Evolutionary conservation across 768 basidiomycete species (phyloP).

Genomic region (Leccinum incarnatum): DNA sequence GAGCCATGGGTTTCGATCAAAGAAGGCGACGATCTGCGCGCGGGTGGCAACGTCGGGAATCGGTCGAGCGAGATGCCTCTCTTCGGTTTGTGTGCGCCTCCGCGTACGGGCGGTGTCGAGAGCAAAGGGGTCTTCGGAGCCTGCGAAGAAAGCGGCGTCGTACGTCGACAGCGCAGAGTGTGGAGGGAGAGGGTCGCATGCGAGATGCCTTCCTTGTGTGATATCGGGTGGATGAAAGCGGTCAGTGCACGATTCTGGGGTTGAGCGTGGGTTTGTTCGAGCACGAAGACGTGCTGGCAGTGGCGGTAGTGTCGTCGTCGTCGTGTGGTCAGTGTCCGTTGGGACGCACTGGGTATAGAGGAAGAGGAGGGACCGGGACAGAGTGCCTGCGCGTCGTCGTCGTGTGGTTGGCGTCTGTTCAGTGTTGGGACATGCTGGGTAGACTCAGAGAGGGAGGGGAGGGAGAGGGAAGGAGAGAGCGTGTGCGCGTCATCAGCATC

Average conservation of each 20-base stretch:
- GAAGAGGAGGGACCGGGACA: too few relatives aligned
- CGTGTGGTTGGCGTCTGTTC: too few relatives aligned
- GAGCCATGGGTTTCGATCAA: constrained; percentile 54
- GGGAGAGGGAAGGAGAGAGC: too few relatives aligned
- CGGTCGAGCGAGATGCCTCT: constrained; percentile 50
- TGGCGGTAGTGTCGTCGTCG: too few relatives aligned
- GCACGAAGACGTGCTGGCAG: constrained; percentile 61
- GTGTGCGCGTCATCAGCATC: too few relatives aligned
- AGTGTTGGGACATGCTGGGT: too few relatives aligned
- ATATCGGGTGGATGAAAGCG: constrained; percentile 64
- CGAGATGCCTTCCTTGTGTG: constrained; percentile 51
- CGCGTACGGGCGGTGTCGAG: constrained; percentile 25
- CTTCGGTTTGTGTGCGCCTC: constrained; percentile 45
- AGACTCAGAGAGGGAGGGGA: too few relatives aligned
- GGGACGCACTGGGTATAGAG: too few relatives aligned
- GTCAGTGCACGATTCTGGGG: constrained; percentile 46
- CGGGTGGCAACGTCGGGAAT: constrained; percentile 58
- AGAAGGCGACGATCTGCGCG: constrained; percentile 59
- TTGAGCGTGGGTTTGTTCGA: constrained; percentile 53
- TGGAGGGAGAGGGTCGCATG: constrained; percentile 79
- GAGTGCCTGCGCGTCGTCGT: too few relatives aligned
- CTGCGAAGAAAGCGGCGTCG: constrained; percentile 71
- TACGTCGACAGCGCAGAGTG: constrained; percentile 56
- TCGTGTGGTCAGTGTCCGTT: too few relatives aligned
- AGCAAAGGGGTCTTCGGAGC: constrained; percentile 52